These are phyloP conservation scores for Pichia sp. DNA, from an alignment of 1,139 yeast genomes.

Conservation along the genomic window DNA sequence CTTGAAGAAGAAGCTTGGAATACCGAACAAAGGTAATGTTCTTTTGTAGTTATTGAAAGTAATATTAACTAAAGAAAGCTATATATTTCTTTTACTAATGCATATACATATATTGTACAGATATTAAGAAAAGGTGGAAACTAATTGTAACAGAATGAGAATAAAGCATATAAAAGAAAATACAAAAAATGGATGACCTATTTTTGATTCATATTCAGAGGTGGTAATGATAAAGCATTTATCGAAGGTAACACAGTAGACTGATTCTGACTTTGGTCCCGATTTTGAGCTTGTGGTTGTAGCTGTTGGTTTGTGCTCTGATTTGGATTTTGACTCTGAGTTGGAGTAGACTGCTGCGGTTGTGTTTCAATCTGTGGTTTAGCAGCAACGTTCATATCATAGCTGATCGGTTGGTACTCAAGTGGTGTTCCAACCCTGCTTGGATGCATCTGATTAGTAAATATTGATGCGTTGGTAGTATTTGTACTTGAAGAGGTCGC, in stretches of 20 bases:
- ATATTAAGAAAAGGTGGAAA: not conserved
- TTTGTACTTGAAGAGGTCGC: not conserved
- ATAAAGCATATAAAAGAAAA: not conserved
- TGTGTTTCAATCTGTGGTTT: not conserved
- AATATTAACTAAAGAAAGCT: not conserved
- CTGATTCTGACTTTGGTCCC: slow-evolving; percentile 5
- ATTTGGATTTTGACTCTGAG: not conserved
- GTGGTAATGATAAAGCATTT: slow-evolving; percentile 30
- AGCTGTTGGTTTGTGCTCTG: not conserved
- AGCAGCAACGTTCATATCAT: slow-evolving; percentile 2
- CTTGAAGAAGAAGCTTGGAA: not conserved
- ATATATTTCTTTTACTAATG: slow-evolving; percentile 1
- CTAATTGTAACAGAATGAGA: not conserved
- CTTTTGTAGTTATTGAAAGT: not conserved
- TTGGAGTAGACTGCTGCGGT: not conserved
- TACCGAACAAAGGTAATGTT: too few species aligned
- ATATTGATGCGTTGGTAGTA: slow-evolving; percentile 3
- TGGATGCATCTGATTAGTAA: slow-evolving; percentile 10
- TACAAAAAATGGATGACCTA: not conserved
- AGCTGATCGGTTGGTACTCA: slow-evolving; percentile 4
- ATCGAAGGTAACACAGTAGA: slow-evolving; percentile 25
- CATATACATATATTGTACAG: slow-evolving; percentile 1
- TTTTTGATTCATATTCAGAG: slow-evolving; percentile 26
- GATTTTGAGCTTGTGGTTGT: not conserved
- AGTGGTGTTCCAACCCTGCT: slow-evolving; percentile 11